Conservation (phyloP, 768 basidiomycete species). For the Coprinopsis sp. region DNA sequence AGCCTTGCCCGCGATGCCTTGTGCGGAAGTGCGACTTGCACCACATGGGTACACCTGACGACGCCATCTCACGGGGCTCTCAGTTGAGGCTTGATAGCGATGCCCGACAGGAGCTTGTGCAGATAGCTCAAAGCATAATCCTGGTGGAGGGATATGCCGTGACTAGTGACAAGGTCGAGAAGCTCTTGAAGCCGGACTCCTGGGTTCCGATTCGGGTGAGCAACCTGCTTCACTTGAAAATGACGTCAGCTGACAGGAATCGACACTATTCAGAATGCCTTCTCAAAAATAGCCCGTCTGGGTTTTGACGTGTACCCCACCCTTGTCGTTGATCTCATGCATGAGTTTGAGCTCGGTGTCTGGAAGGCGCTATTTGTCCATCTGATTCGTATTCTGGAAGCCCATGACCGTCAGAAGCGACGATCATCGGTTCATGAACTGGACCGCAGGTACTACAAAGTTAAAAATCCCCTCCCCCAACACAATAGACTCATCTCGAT, state of each 20-base stretch:
- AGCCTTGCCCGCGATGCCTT: neutral
- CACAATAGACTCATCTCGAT: too few relatives aligned
- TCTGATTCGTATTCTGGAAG: conserved; percentile 26
- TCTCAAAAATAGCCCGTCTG: neutral
- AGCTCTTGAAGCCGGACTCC: too few relatives aligned
- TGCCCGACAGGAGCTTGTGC: neutral
- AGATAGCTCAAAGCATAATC: neutral
- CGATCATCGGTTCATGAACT: conserved; percentile 17
- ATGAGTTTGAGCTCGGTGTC: conserved; percentile 19
- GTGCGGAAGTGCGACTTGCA: neutral
- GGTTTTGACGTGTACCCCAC: neutral
- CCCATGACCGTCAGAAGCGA: neutral
- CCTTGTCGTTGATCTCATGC: neutral
- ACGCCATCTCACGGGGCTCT: neutral
- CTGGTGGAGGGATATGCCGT: neutral
- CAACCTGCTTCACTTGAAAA: neutral
- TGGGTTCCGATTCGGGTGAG: neutral
- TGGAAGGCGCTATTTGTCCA: conserved; percentile 34
- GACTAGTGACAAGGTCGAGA: neutral
- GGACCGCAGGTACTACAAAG: conserved; percentile 20
- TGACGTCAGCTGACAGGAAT: neutral
- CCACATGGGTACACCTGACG: neutral
- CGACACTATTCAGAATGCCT: neutral
- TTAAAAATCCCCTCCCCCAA: neutral
- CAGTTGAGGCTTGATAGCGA: neutral